phyloP scores from a whole-genome alignment of 345 rosid genomes.

The Eucalyptus caleyi region DNA sequence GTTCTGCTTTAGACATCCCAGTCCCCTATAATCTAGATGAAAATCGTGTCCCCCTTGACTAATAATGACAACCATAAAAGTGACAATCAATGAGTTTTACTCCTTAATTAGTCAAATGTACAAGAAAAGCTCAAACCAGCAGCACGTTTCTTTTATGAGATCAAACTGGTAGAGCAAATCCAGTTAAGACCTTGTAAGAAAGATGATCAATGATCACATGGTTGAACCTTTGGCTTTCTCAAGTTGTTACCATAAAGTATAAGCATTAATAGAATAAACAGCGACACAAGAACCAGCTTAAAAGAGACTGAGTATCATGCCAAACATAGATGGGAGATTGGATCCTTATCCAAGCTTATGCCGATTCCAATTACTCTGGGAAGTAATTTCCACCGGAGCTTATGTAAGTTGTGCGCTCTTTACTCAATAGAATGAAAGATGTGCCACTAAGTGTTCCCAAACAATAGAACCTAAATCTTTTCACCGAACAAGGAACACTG shows the following conservation, averaged over 20 bases:
- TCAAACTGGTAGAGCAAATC: neutral
- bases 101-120: neutral
- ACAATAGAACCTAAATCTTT: neutral
- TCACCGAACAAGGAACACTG: neutral
- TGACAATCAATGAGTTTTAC: neutral
- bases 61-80: neutral
- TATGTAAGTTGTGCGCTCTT: neutral
- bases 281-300: neutral
- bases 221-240: neutral
- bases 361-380: neutral
- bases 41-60: constrained; percentile 99
- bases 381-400: neutral
- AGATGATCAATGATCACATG: neutral
- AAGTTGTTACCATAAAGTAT: neutral
- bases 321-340: neutral
- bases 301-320: neutral
- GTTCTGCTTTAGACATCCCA: constrained; percentile 15
- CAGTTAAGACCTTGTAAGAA: neutral
- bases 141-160: too few relatives aligned
- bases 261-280: too few relatives aligned
- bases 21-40: constrained; percentile 75
- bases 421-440: too few relatives aligned
- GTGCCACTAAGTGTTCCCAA: neutral
- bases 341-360: neutral
- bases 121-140: too few relatives aligned